phyloP scores from a whole-genome alignment of 1,284 basidiomycete genomes.

The Thelephora terrestris region DNA sequence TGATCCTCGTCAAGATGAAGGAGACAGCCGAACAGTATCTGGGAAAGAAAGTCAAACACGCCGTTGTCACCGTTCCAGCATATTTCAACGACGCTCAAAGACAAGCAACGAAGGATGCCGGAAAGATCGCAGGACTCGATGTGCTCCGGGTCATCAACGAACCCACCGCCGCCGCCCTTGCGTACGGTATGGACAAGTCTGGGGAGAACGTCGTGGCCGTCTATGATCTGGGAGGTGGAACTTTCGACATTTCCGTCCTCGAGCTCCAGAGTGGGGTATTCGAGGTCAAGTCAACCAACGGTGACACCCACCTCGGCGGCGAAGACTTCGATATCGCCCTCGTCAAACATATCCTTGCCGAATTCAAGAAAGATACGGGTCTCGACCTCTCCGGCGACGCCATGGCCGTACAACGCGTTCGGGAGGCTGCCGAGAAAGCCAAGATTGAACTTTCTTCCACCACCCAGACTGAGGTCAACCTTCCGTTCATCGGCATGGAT shows the following conservation, averaged over 20 bases:
- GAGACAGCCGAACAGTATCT: slow-evolving; percentile 91
- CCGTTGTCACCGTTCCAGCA: slow-evolving; percentile 91
- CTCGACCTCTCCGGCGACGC: slow-evolving; percentile 78
- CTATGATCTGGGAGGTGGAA: slow-evolving; percentile 97
- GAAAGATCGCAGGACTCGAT: slow-evolving; percentile 93
- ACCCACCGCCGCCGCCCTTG: slow-evolving; percentile 95
- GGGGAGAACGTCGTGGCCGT: slow-evolving; percentile 90
- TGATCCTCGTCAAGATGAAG: slow-evolving; percentile 89
- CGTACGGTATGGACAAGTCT: slow-evolving; percentile 84
- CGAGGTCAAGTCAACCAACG: slow-evolving; percentile 98
- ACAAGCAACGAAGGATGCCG: slow-evolving; percentile 97
- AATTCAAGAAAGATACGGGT: slow-evolving; percentile 93
- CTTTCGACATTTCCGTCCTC: slow-evolving; percentile 97
- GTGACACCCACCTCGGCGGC: slow-evolving; percentile 97
- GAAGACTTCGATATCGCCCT: slow-evolving; percentile 96
- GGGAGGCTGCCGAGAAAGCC: slow-evolving; percentile 98
- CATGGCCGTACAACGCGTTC: slow-evolving; percentile 97
- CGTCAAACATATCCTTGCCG: slow-evolving; percentile 78
- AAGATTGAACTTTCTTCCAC: slow-evolving; percentile 97
- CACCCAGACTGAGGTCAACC: slow-evolving; percentile 88
- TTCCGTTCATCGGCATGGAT: slow-evolving; percentile 96
- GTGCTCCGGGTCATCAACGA: slow-evolving; percentile 99
- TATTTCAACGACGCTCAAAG: slow-evolving; percentile 99
- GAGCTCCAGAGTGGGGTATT: slow-evolving; percentile 99
- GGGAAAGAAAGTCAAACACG: slow-evolving; percentile 87